Percentiles rank a stretch among this genome's conserved stretches.
Conservation (phyloP, 805 yeast genomes). For the Starmera amethionina region DNA sequence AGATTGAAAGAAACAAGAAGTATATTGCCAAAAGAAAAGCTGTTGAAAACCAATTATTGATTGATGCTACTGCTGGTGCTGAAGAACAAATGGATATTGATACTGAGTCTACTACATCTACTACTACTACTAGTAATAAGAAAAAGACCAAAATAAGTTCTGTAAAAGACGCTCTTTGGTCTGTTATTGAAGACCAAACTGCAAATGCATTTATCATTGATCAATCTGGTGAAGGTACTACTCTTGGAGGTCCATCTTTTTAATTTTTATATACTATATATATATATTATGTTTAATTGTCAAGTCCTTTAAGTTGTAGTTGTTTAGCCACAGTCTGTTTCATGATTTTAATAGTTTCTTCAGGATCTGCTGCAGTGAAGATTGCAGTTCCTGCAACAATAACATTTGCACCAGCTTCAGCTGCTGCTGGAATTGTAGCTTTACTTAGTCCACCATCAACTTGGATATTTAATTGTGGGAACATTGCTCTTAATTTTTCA, state of each 20-base stretch:
- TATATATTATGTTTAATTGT: conserved; percentile 8
- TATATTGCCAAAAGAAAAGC: conserved; percentile 50
- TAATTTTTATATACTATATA: not conserved
- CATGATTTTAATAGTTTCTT: conserved; percentile 59
- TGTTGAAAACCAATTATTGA: conserved; percentile 27
- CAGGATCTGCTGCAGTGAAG: conserved; percentile 76
- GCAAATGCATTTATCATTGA: conserved; percentile 33
- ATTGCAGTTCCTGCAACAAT: conserved; percentile 97
- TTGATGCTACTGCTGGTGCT: conserved; percentile 37
- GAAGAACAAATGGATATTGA: conserved; percentile 46
- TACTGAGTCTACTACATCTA: conserved; percentile 16
- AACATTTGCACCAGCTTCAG: conserved; percentile 96
- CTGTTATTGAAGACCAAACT: conserved; percentile 52
- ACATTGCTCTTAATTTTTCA: conserved; percentile 56
- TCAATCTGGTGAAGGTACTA: conserved; percentile 64
- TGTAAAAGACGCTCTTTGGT: conserved; percentile 62
- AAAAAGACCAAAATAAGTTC: conserved; percentile 27
- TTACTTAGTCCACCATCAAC: conserved; percentile 95
- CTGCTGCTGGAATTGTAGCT: conserved; percentile 77
- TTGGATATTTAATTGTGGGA: conserved; percentile 78
- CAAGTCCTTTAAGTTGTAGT: conserved; percentile 36
- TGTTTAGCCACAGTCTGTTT: conserved; percentile 48
- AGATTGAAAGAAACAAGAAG: conserved; percentile 69
- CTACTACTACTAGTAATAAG: conserved; percentile 13
- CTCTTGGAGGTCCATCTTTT: conserved; percentile 68